Percentiles rank a stretch among this genome's conserved stretches.
These are phyloP conservation scores for Sugiyamaella smithiae DNA, from an alignment of 805 yeast genomes.

Conservation along the genomic window DNA sequence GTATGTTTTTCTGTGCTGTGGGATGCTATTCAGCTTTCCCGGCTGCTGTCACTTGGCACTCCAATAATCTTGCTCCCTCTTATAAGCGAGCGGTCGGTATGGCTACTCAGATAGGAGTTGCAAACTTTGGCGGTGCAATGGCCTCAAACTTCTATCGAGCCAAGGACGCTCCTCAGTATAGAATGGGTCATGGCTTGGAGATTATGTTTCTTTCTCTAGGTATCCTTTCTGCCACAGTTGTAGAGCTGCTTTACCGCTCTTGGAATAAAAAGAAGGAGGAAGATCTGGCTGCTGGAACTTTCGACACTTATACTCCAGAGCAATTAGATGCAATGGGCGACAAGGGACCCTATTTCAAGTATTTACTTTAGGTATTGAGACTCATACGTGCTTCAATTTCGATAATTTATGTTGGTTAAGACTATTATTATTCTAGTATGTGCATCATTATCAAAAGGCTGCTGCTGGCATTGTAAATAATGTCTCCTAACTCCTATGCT, in stretches of 20 bases:
- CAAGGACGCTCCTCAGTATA: conserved; percentile 52
- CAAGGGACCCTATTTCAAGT: conserved; percentile 21
- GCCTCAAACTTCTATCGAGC: conserved; percentile 46
- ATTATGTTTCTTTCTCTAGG: conserved; percentile 44
- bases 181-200: conserved; percentile 49
- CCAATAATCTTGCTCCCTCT: conserved; percentile 44
- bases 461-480: not conserved
- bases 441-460: not conserved
- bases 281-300: conserved; percentile 35
- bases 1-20: conserved; percentile 41
- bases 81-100: conserved; percentile 46
- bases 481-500: not conserved
- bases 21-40: conserved; percentile 52
- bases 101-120: conserved; percentile 51
- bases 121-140: conserved; percentile 41
- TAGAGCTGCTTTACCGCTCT: conserved; percentile 21
- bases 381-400: too few relatives aligned
- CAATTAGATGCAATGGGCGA: conserved; percentile 29
- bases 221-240: conserved; percentile 12
- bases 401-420: not conserved
- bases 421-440: too few relatives aligned
- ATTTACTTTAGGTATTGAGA: conserved; percentile 5
- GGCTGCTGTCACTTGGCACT: conserved; percentile 8
- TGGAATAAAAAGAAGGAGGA: conserved; percentile 29
- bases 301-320: conserved; percentile 30